A percentile compares a stretch with the other conserved stretches of the same genome.
Conservation (phyloP, 1,284 basidiomycete species). For the Malassezia restricta region DNA sequence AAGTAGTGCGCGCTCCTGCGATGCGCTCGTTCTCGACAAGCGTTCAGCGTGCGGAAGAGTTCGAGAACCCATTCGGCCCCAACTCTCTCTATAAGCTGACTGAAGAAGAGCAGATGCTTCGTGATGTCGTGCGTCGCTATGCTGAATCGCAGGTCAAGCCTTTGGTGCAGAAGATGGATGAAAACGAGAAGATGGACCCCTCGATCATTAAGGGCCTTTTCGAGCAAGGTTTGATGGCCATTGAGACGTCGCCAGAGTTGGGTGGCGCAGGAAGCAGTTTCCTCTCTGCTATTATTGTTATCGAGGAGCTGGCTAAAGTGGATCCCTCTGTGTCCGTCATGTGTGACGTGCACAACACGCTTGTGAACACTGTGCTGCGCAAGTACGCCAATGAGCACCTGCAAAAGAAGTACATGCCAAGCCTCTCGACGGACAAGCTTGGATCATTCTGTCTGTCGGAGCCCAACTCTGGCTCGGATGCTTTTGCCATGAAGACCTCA, state of each 20-base stretch:
- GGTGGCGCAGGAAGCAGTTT: constrained; percentile 85
- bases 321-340: constrained; percentile 93
- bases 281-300: constrained; percentile 85
- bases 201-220: constrained; percentile 77
- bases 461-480: constrained; percentile 82
- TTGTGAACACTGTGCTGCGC: constrained; percentile 78
- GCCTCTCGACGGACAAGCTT: constrained; percentile 66
- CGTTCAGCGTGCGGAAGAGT: constrained; percentile 19
- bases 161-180: constrained; percentile 91
- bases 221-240: constrained; percentile 96
- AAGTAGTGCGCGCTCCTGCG: constrained; percentile 2
- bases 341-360: constrained; percentile 84
- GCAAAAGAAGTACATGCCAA: constrained; percentile 77
- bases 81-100: constrained; percentile 42
- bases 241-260: constrained; percentile 73
- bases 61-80: constrained; percentile 39
- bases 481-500: constrained; percentile 89
- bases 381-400: constrained; percentile 74
- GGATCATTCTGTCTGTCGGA: constrained; percentile 95
- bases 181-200: constrained; percentile 89
- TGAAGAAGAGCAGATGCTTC: constrained; percentile 45
- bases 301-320: constrained; percentile 90
- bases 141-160: constrained; percentile 78
- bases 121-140: constrained; percentile 50
- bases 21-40: constrained; percentile 24